phyloP scores from a whole-genome alignment of 768 basidiomycete species.

The Russula lepida region DNA sequence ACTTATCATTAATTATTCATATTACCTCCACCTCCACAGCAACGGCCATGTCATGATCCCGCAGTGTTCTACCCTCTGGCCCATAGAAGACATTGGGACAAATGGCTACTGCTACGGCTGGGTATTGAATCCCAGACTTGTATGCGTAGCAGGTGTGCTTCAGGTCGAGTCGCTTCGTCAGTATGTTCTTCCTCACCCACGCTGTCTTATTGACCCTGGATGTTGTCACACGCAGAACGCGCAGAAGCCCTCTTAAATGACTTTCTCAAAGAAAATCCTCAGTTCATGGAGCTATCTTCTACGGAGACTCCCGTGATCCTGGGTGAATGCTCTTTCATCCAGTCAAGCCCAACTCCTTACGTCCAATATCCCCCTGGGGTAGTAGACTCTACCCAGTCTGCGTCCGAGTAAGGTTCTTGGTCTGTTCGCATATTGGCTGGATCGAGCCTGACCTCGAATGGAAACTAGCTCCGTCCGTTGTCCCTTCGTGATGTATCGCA shows the following conservation, averaged over 20 bases:
- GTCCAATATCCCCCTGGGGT: slow-evolving; percentile 3
- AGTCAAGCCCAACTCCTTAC: not conserved
- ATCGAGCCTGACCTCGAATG: slow-evolving; percentile 7
- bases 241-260: slow-evolving; percentile 6
- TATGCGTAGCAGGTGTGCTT: slow-evolving; percentile 18
- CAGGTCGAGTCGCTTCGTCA: slow-evolving; percentile 7
- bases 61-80: slow-evolving; percentile 17
- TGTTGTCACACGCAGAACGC: not conserved
- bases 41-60: slow-evolving; percentile 14
- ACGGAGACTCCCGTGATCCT: slow-evolving; percentile 11
- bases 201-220: not conserved
- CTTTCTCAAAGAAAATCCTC: slow-evolving; percentile 14
- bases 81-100: slow-evolving; percentile 14
- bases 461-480: not conserved
- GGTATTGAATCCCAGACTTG: slow-evolving; percentile 6
- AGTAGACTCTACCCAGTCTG: not conserved
- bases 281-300: slow-evolving; percentile 14
- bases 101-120: slow-evolving; percentile 19
- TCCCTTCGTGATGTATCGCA: slow-evolving; percentile 15
- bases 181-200: not conserved
- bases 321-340: slow-evolving; percentile 6
- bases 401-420: not conserved
- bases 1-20: no score
- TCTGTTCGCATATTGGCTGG: not conserved
- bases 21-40: no score